Conservation (phyloP, 345 rosid species). For the Mercurialis annua region DNA sequence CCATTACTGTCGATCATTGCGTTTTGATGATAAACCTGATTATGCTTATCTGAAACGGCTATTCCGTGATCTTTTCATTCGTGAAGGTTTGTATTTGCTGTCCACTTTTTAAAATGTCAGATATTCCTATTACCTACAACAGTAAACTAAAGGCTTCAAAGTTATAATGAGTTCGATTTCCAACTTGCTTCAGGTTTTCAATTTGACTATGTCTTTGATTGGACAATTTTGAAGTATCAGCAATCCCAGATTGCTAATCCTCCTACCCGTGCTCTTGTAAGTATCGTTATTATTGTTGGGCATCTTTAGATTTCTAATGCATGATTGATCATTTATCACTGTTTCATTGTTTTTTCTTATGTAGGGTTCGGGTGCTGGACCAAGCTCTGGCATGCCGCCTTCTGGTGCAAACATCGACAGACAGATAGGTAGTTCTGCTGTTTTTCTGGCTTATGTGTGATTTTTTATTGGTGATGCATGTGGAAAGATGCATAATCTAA, state of each 20-base stretch:
- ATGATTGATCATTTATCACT: slow-evolving; percentile 14
- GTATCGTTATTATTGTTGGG: slow-evolving; percentile 16
- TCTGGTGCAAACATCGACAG: slow-evolving; percentile 53
- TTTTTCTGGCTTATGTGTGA: slow-evolving; percentile 1
- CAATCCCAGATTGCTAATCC: slow-evolving; percentile 72
- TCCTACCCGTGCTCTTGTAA: slow-evolving; percentile 56
- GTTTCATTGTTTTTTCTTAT: background rate
- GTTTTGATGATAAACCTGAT: slow-evolving; percentile 89
- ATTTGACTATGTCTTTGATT: slow-evolving; percentile 85
- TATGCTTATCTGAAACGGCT: slow-evolving; percentile 86
- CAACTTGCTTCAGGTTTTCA: slow-evolving; percentile 56
- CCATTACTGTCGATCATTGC: slow-evolving; percentile 81
- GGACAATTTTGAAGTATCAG: slow-evolving; percentile 92
- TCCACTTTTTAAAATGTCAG: slow-evolving; percentile 9
- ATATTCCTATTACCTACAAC: background rate
- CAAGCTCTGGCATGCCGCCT: slow-evolving; percentile 67
- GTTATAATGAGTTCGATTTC: slow-evolving; percentile 11
- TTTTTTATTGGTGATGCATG: background rate
- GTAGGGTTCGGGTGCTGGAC: slow-evolving; percentile 76
- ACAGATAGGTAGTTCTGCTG: slow-evolving; percentile 47
- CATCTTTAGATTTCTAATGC: background rate
- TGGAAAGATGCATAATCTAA: background rate
- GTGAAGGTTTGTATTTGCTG: slow-evolving; percentile 63
- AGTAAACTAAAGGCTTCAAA: slow-evolving; percentile 15
- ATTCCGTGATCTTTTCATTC: slow-evolving; percentile 84